Evolutionary conservation across 768 basidiomycete species (phyloP).

Genomic region (Dacryopinax primogenitus): DNA sequence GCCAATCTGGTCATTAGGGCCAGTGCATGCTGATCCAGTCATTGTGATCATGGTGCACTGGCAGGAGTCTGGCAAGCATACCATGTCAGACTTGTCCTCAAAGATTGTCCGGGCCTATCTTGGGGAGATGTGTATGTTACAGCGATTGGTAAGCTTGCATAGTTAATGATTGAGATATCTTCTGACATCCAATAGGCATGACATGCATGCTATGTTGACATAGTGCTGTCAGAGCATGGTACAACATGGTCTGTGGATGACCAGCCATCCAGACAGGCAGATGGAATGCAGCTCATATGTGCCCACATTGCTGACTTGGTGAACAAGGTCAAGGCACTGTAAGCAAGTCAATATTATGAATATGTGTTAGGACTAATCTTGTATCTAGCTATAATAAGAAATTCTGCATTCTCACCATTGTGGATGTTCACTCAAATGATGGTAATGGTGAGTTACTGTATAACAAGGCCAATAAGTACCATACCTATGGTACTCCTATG

Average conservation of each 20-base stretch:
- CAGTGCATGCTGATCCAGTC: background rate
- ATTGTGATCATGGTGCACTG: background rate
- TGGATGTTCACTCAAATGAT: background rate
- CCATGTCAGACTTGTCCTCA: background rate
- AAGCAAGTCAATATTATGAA: background rate
- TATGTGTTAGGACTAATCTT: background rate
- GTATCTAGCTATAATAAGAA: background rate
- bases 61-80: background rate
- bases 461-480: background rate
- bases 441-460: background rate
- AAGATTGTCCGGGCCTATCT: background rate
- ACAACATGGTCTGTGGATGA: background rate
- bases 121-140: background rate
- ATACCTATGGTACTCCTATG: no score
- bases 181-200: background rate
- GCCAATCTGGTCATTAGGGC: background rate
- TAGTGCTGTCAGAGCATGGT: background rate
- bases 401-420: background rate
- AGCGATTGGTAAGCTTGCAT: background rate
- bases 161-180: background rate
- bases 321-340: background rate
- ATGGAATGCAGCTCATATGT: background rate
- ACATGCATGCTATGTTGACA: background rate
- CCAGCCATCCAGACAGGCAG: background rate
- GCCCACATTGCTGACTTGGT: background rate